These are phyloP conservation scores for Termitomyces sp. DNA, from an alignment of 768 basidiomycete genomes.

Conservation along the genomic window DNA sequence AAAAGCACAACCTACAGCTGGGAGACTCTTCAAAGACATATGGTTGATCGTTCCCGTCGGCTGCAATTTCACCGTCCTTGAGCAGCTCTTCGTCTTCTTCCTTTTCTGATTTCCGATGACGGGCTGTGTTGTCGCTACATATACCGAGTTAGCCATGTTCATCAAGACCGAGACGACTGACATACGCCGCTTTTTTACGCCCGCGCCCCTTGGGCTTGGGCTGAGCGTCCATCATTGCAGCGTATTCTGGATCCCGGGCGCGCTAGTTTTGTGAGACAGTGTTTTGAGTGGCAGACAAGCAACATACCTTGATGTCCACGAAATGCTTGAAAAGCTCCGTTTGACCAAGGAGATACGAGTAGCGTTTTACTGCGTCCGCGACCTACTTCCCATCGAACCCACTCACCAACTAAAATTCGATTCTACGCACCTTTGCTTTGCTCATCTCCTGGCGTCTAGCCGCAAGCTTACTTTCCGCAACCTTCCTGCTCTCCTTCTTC, in stretches of 20 bases:
- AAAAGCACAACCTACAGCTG: constrained; percentile 53
- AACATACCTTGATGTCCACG: constrained; percentile 84
- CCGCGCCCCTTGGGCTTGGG: constrained; percentile 82
- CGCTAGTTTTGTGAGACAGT: constrained; percentile 39
- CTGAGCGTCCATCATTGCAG: constrained; percentile 83
- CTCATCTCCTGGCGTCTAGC: constrained; percentile 81
- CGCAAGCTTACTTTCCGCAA: constrained; percentile 65
- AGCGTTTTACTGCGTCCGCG: constrained; percentile 92
- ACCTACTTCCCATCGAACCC: constrained; percentile 45
- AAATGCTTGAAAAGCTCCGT: constrained; percentile 99
- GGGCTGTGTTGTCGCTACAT: constrained; percentile 65
- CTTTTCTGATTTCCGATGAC: constrained; percentile 95
- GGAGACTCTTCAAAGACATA: constrained; percentile 95
- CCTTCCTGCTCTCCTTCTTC: constrained; percentile 52
- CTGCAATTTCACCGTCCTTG: constrained; percentile 78
- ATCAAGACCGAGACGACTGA: constrained; percentile 5
- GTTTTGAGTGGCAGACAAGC: not conserved
- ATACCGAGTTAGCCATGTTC: not conserved
- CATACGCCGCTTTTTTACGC: constrained; percentile 76
- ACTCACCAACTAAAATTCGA: not conserved
- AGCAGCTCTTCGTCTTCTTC: constrained; percentile 97
- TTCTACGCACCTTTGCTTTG: constrained; percentile 69
- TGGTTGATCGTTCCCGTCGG: constrained; percentile 83
- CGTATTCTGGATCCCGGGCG: constrained; percentile 91
- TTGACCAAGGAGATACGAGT: constrained; percentile 96